phyloP scores from a whole-genome alignment of 2,329 filamentous ascomycete species.

The Mariannaea elegans region DNA sequence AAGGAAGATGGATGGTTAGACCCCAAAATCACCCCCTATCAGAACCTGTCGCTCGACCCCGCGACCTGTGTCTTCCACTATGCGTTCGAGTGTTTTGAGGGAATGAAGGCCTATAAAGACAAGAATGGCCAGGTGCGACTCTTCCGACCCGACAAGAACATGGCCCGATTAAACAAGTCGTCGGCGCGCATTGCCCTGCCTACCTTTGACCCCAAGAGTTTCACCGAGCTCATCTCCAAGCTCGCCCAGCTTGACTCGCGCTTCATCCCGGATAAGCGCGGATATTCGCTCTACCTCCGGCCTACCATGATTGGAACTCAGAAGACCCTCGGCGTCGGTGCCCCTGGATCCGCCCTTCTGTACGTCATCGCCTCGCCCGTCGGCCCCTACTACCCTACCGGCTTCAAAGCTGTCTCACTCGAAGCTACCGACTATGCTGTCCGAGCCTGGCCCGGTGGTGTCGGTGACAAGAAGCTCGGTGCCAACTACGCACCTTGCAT shows the following conservation, averaged over 20 bases:
- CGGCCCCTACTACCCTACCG: conserved; percentile 96
- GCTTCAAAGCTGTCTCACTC: conserved; percentile 95
- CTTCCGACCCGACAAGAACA: conserved; percentile 96
- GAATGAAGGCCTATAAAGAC: conserved; percentile 99
- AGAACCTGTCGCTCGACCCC: conserved; percentile 95
- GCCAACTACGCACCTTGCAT: conserved; percentile 99
- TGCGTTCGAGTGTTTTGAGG: conserved; percentile 97
- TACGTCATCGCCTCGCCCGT: conserved; percentile 97
- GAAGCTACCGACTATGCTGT: conserved; percentile 98
- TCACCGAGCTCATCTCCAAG: conserved; percentile 84
- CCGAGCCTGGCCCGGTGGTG: conserved; percentile 96
- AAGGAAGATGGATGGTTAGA: conserved; percentile 82
- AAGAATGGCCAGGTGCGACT: conserved; percentile 79
- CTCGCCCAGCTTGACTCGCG: conserved; percentile 84
- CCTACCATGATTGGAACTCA: conserved; percentile 98
- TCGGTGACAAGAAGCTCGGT: conserved; percentile 97
- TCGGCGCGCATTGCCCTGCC: conserved; percentile 91
- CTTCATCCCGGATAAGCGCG: conserved; percentile 86
- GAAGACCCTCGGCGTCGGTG: conserved; percentile 88
- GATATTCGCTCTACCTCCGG: conserved; percentile 94
- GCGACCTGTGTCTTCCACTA: conserved; percentile 99
- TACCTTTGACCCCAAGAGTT: conserved; percentile 76
- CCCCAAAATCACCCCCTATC: conserved; percentile 89
- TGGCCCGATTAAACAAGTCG: conserved; percentile 93
- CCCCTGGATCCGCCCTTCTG: conserved; percentile 90